Evolutionary conservation across 2,329 filamentous ascomycete species (phyloP).

Genomic region (Aspergillus sp.): DNA sequence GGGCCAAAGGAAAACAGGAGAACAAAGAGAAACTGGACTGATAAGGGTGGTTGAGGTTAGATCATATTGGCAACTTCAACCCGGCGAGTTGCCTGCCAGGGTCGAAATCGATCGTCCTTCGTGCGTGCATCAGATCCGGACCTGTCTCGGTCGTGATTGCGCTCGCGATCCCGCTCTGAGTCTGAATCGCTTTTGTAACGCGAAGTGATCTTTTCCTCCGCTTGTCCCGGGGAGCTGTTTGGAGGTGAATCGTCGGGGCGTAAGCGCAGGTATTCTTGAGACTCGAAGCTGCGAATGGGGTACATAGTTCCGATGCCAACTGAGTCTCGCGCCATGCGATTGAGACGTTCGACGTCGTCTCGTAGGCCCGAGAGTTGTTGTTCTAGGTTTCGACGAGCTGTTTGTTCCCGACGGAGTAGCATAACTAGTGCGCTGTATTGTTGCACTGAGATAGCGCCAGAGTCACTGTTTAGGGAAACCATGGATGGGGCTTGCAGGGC

Average conservation of each 20-base stretch:
- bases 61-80: constrained; percentile 33
- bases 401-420: constrained; percentile 48
- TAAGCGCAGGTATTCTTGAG: constrained; percentile 31
- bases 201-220: constrained; percentile 16
- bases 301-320: constrained; percentile 35
- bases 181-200: constrained; percentile 27
- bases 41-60: constrained; percentile 12
- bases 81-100: constrained; percentile 27
- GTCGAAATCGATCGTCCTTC: constrained; percentile 25
- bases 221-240: constrained; percentile 15
- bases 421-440: constrained; percentile 49
- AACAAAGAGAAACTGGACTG: background rate
- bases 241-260: constrained; percentile 24
- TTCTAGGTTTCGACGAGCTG: constrained; percentile 46
- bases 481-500: constrained; percentile 30
- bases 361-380: constrained; percentile 44
- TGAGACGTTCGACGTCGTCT: constrained; percentile 40
- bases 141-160: constrained; percentile 19
- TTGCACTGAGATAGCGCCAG: constrained; percentile 43
- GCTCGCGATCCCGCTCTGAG: background rate
- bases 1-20: background rate
- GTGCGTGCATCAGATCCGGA: constrained; percentile 9
- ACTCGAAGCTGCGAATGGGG: constrained; percentile 32
- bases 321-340: constrained; percentile 30
- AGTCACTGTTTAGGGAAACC: constrained; percentile 30